These are phyloP conservation scores for Aaosphaeria pasadenensis DNA, from an alignment of 2,329 filamentous ascomycete species.

Conservation along the genomic window DNA sequence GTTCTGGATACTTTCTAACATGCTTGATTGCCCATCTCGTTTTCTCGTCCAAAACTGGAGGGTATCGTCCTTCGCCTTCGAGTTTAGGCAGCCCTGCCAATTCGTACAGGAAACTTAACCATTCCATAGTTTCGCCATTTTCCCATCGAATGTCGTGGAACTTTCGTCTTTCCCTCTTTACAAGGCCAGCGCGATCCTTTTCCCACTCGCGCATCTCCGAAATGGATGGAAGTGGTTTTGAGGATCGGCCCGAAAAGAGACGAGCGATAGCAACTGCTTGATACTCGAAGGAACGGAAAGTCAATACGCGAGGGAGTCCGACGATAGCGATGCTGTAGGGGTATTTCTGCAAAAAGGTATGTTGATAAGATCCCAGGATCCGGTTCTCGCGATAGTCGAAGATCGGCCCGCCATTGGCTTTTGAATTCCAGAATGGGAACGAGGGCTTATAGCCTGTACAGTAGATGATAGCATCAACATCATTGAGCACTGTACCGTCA, in stretches of 20 bases:
- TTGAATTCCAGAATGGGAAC: conserved; percentile 51
- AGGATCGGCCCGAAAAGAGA: conserved; percentile 45
- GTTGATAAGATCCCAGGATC: conserved; percentile 44
- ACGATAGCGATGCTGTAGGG: conserved; percentile 48
- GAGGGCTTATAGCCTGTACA: conserved; percentile 38
- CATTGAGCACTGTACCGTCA: conserved; percentile 16
- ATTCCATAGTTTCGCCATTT: conserved; percentile 49
- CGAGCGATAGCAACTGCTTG: conserved; percentile 54
- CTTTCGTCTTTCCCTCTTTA: conserved; percentile 31
- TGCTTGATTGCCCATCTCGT: conserved; percentile 36
- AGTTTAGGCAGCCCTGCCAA: conserved; percentile 51
- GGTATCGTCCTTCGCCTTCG: conserved; percentile 33
- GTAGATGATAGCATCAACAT: conserved; percentile 28
- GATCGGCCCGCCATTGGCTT: conserved; percentile 43
- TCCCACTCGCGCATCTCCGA: conserved; percentile 51
- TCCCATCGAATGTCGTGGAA: conserved; percentile 57
- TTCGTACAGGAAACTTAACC: conserved; percentile 46
- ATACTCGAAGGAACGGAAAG: conserved; percentile 52
- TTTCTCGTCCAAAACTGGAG: conserved; percentile 12
- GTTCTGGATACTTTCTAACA: conserved; percentile 12
- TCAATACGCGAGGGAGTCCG: conserved; percentile 51
- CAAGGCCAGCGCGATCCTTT: conserved; percentile 30
- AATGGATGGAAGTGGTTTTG: conserved; percentile 37
- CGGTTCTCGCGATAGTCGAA: conserved; percentile 50
- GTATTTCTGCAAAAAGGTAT: conserved; percentile 37